Conservation (phyloP, 176 grass and related monocot genomes). For the Carex parvula region DNA sequence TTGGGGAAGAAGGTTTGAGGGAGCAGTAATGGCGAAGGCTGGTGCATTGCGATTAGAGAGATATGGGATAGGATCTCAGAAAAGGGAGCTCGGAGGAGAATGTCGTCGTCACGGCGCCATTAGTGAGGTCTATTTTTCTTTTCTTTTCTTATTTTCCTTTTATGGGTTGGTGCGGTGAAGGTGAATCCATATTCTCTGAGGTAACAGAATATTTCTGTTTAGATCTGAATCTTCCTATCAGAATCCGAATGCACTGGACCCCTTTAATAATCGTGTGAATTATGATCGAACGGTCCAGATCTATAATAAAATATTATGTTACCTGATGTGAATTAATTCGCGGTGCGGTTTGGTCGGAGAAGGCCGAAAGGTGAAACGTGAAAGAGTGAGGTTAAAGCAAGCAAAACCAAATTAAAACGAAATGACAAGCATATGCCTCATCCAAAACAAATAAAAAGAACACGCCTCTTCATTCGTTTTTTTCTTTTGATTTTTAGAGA, state of each 20-base stretch:
- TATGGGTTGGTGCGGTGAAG: neutral
- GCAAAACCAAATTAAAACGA: neutral
- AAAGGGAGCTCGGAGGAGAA: neutral
- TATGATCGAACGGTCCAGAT: too few relatives aligned
- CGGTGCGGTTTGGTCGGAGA: neutral
- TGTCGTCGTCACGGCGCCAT: neutral
- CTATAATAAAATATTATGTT: too few relatives aligned
- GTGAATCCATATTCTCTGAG: neutral
- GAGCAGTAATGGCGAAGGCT: constrained; percentile 25
- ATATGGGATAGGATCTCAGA: neutral
- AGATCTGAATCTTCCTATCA: too few relatives aligned
- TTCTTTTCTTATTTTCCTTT: neutral
- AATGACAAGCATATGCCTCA: neutral
- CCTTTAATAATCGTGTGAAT: too few relatives aligned
- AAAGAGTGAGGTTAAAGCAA: constrained; percentile 13
- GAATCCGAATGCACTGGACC: too few relatives aligned
- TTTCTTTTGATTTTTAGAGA: neutral
- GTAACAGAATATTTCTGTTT: too few relatives aligned
- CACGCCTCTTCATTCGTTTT: neutral
- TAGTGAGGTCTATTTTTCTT: neutral
- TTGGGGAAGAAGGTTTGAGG: constrained; percentile 47
- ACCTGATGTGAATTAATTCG: too few relatives aligned
- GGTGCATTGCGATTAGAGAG: constrained; percentile 23
- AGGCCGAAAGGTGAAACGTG: neutral
- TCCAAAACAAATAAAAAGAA: neutral